phyloP scores from a whole-genome alignment of 1,284 basidiomycete genomes.

The Cutaneotrichosporon dermatis region DNA sequence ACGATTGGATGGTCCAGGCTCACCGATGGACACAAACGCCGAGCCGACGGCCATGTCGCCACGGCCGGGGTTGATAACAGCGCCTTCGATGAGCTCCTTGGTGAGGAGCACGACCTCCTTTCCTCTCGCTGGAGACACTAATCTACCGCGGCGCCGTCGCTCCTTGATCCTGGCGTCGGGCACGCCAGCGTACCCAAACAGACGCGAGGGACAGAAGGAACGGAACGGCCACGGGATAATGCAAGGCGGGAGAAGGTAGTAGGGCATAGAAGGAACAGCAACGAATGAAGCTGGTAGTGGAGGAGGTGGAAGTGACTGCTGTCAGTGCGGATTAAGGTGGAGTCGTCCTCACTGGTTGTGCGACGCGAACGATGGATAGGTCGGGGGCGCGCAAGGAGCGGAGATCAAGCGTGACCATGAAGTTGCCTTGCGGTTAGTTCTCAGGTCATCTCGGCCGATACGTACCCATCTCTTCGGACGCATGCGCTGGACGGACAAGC shows the following conservation, averaged over 20 bases:
- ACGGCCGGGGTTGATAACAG: conserved; percentile 33
- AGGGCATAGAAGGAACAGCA: conserved; percentile 25
- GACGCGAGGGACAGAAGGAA: conserved; percentile 36
- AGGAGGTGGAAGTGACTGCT: conserved; percentile 41
- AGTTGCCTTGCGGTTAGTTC: conserved; percentile 37
- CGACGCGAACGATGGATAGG: conserved; percentile 27
- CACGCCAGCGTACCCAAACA: conserved; percentile 33
- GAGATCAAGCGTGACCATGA: conserved; percentile 47
- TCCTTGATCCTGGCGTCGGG: conserved; percentile 24
- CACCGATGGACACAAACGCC: conserved; percentile 43
- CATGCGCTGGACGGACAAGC: conserved; percentile 39
- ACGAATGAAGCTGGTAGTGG: conserved; percentile 28
- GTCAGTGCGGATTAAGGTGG: conserved; percentile 1
- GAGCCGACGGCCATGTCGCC: conserved; percentile 32
- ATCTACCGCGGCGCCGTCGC: conserved; percentile 26
- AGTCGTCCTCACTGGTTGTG: conserved; percentile 39
- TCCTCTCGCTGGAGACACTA: conserved; percentile 27
- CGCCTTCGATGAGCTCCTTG: conserved; percentile 42
- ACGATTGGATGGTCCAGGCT: conserved; percentile 7
- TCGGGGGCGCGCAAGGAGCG: conserved; percentile 29
- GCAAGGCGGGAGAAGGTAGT: conserved; percentile 36
- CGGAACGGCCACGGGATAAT: conserved; percentile 45
- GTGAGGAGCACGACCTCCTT: conserved; percentile 40
- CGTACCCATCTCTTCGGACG: conserved; percentile 37
- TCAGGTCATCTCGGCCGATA: too few species aligned